phyloP scores from a whole-genome alignment of 768 basidiomycete species.

The Auricularia heimuer region DNA sequence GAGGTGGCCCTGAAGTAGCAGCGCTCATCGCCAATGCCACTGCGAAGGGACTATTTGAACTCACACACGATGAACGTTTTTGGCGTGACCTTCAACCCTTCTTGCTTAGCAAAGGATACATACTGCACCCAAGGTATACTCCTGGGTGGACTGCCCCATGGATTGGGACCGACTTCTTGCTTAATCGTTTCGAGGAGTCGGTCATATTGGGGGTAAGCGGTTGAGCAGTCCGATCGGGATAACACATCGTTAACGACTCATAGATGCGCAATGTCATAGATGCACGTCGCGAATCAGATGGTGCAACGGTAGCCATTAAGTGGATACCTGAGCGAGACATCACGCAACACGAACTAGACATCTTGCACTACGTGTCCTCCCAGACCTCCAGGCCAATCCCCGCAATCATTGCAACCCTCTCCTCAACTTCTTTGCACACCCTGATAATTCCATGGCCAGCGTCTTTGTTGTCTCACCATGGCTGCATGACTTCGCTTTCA shows the following conservation, averaged over 20 bases:
- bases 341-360: not conserved
- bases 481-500: not conserved
- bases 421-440: not conserved
- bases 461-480: not conserved
- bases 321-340: not conserved
- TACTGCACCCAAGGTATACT: not conserved
- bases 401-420: not conserved
- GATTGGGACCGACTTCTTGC: not conserved
- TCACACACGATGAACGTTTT: not conserved
- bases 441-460: not conserved
- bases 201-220: not conserved
- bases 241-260: not conserved
- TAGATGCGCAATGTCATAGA: not conserved
- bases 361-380: not conserved
- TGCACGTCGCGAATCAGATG: not conserved
- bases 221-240: no score
- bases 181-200: not conserved
- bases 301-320: not conserved
- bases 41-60: not conserved
- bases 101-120: not conserved
- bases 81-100: not conserved
- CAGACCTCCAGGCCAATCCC: not conserved
- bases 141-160: not conserved
- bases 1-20: no score
- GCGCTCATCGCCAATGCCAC: no score